Conservation (phyloP, 352 stramenopile genomes). For the Peronospora belbahrii region DNA sequence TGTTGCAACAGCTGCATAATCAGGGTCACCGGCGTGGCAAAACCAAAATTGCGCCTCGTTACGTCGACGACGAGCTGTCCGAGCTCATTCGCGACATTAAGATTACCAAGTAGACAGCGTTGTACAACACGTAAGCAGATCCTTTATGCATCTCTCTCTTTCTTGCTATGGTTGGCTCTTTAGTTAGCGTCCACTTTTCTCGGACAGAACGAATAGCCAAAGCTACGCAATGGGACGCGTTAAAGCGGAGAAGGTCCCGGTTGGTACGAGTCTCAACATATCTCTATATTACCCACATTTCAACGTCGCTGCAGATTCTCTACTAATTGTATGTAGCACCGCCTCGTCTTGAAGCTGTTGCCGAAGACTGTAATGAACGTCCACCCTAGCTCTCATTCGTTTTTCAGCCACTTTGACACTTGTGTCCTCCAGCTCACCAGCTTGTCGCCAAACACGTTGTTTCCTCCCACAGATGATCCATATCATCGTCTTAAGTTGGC, state of each 20-base stretch:
- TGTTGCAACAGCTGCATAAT: slow-evolving; percentile 33
- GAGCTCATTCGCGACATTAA: slow-evolving; percentile 51
- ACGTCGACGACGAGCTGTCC: slow-evolving; percentile 41
- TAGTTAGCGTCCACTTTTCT: slow-evolving; percentile 22
- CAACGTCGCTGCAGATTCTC: slow-evolving; percentile 19
- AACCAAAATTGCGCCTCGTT: slow-evolving; percentile 17
- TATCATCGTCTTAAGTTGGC: slow-evolving; percentile 38
- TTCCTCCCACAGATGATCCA: slow-evolving; percentile 74
- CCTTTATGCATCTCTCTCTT: slow-evolving; percentile 4
- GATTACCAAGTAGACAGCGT: slow-evolving; percentile 27
- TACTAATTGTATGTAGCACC: slow-evolving; percentile 19
- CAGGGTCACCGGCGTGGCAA: slow-evolving; percentile 29
- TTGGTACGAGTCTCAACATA: too few species aligned
- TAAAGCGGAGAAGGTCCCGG: too few species aligned
- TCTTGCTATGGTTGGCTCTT: background rate
- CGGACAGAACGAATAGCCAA: too few species aligned
- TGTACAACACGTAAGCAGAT: slow-evolving; percentile 14
- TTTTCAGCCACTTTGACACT: slow-evolving; percentile 8
- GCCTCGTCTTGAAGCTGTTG: slow-evolving; percentile 16
- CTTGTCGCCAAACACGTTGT: slow-evolving; percentile 64
- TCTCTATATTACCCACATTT: slow-evolving; percentile 34
- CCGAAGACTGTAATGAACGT: slow-evolving; percentile 18
- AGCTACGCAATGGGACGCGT: too few species aligned
- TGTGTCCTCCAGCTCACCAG: slow-evolving; percentile 17
- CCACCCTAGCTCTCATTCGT: too few species aligned